Conservation (phyloP, 73 alveolate species). For the Uronychia binucleata region DNA sequence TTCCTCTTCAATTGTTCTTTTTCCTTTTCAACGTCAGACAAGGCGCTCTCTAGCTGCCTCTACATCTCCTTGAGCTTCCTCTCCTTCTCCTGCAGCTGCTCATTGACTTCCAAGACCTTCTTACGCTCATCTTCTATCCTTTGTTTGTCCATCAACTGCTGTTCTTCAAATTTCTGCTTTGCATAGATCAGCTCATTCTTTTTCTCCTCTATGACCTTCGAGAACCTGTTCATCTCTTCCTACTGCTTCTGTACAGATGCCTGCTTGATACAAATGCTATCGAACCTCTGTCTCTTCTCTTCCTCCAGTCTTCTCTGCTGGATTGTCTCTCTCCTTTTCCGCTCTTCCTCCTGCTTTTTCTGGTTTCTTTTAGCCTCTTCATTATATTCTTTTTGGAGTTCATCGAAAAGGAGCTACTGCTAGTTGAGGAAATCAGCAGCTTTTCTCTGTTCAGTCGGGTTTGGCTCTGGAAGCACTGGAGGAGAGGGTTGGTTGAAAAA, state of each 20-base stretch:
- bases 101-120: not conserved
- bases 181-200: not conserved
- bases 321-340: not conserved
- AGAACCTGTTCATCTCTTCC: not conserved
- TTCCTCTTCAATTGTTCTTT: not conserved
- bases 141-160: not conserved
- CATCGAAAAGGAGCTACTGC: not conserved
- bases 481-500: too few species aligned
- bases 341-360: not conserved
- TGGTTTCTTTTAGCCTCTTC: not conserved
- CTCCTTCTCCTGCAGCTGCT: not conserved
- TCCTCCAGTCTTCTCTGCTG: not conserved
- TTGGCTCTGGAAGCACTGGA: not conserved
- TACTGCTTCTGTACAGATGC: constrained; percentile 1
- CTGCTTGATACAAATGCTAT: not conserved
- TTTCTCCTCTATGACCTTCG: not conserved
- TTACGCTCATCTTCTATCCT: not conserved
- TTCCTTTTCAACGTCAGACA: not conserved
- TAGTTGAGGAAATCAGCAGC: not conserved
- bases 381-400: not conserved
- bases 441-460: not conserved
- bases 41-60: not conserved
- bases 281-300: not conserved
- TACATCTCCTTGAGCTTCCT: not conserved
- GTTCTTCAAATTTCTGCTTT: not conserved